phyloP scores from a whole-genome alignment of 768 basidiomycete species.

The Trametes meyenii region DNA sequence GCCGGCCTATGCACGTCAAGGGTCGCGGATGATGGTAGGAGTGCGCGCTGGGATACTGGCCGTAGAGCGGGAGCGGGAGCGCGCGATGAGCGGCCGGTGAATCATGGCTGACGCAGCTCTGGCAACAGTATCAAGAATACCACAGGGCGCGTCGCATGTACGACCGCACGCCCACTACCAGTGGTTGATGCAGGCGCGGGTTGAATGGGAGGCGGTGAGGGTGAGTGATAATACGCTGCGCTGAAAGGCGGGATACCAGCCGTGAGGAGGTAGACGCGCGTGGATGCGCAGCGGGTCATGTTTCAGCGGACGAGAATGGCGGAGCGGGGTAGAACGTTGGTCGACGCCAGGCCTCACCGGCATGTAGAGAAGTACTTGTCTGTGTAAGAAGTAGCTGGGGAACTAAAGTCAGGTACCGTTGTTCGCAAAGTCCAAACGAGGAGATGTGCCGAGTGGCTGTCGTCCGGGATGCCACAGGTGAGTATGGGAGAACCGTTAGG shows the following conservation, averaged over 20 bases:
- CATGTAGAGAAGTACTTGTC: too few relatives aligned
- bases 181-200: background rate
- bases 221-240: conserved; percentile 7
- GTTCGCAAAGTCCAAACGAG: too few relatives aligned
- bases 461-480: conserved; percentile 37
- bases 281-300: too few relatives aligned
- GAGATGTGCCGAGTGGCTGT: conserved; percentile 31
- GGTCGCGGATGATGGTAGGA: too few relatives aligned
- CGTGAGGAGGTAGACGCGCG: background rate
- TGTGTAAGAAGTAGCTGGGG: too few relatives aligned
- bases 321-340: too few relatives aligned
- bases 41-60: conserved; percentile 49
- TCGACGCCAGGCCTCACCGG: too few relatives aligned
- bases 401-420: too few relatives aligned
- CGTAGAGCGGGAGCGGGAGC: conserved; percentile 51
- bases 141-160: conserved; percentile 46
- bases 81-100: conserved; percentile 53
- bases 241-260: conserved; percentile 1
- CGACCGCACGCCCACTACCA: conserved; percentile 40
- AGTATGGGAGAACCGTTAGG: conserved; percentile 31
- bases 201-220: conserved; percentile 28
- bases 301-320: too few relatives aligned
- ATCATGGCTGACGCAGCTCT: conserved; percentile 57
- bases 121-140: conserved; percentile 27
- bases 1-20: too few relatives aligned